phyloP scores from a whole-genome alignment of 2,329 filamentous ascomycete genomes.

The Ascochyta pisi region DNA sequence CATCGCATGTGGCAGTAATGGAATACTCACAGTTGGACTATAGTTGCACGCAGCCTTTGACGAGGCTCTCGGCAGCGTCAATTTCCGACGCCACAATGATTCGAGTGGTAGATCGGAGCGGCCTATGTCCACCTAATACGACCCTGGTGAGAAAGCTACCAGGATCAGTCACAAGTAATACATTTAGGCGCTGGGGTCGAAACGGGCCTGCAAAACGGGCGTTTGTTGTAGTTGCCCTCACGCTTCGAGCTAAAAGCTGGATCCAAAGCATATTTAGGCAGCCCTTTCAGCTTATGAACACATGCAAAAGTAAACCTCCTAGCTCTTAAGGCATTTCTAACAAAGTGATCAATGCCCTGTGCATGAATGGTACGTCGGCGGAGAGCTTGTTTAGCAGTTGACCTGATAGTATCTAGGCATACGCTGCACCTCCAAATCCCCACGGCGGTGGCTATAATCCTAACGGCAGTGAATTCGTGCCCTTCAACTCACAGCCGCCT shows the following conservation, averaged over 20 bases:
- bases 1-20: neutral
- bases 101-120: neutral
- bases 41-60: neutral
- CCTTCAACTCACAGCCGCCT: constrained; percentile 5
- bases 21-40: neutral
- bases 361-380: constrained; percentile 25
- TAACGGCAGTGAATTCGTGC: constrained; percentile 19
- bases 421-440: constrained; percentile 18
- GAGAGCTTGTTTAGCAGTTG: neutral
- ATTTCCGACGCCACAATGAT: neutral
- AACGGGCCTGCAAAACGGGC: neutral
- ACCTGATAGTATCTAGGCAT: constrained; percentile 26
- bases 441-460: constrained; percentile 36
- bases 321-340: neutral
- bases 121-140: neutral
- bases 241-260: neutral
- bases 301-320: neutral
- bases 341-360: neutral
- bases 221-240: neutral
- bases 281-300: neutral
- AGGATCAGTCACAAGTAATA: neutral
- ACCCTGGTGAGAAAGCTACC: neutral
- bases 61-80: neutral
- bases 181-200: neutral
- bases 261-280: neutral